Base-by-base conservation (phyloP, 305 asterid genomes). In the Fraxinus angustifolia region DNA sequence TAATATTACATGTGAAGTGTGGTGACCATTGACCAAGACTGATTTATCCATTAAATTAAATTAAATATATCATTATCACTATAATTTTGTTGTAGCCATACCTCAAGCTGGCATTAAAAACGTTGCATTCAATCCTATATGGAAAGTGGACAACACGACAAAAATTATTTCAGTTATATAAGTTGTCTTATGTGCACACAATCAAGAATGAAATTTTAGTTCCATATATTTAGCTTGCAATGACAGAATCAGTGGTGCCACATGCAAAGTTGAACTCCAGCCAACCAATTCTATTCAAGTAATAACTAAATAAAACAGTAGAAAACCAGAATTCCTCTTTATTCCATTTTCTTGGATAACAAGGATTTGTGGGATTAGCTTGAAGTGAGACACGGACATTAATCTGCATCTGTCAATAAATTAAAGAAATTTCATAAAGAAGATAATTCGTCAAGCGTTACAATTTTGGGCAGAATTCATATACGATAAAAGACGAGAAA, bases 391-490 rank as follows among this genome's bases (percentile, higher is more conserved):
- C 33, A 38, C 28, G 11, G 45, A 68, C 77, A 71, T 60, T 33
- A 45, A 82, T 28, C 19, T 50, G 67, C 35, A 79, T 16, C 19
- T n/a, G 62, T 45, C 75, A 23, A 58, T 67, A 80, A 78, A 3
- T 80, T 14, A 79, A 14, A 71, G 53, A 72, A 68, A 68, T 11
- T 28, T 68, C 74, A 30, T 28, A 56, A 56, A 56, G 74, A 68
- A 68, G 40, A 30, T 14, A 2, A 65, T 19, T 45, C n/a, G 14
- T 85, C 60, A 31, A 84, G 78, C 82, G 70, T 68, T 76, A 71
- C 74, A 73, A 73, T 28, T 40, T 62, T 45, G 2, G 21, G 38
- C 33, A 17, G 67, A 75, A 34, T 23, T 21, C 14, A 11, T 67
- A 67, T 6, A 14, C 16, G 56, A 76, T 62, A 10, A 36, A 30